Percentiles rank a stretch among this genome's conserved stretches.
Conservation (phyloP, 768 basidiomycete genomes). For the Tricholoma sp. region DNA sequence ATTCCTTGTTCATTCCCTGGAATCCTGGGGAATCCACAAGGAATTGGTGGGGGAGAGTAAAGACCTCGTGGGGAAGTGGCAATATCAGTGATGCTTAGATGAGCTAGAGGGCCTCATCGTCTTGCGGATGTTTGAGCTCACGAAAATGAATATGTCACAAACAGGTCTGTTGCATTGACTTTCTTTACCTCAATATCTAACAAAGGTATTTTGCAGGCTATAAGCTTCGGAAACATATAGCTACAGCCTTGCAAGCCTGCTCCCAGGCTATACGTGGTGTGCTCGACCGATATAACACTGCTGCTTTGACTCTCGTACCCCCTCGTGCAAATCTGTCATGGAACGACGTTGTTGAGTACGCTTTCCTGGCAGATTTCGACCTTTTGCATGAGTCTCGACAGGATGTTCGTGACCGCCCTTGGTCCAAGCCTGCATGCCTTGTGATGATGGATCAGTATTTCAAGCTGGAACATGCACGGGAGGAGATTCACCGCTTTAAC, state of each 20-base stretch:
- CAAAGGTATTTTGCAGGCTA: neutral
- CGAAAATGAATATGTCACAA: constrained; percentile 4
- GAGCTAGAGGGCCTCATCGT: no score
- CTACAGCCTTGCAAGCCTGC: neutral
- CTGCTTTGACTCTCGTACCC: constrained; percentile 13
- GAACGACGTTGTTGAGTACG: constrained; percentile 8
- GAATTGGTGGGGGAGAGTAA: no score
- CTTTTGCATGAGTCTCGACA: no score
- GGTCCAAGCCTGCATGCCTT: constrained; percentile 10
- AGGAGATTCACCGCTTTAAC: no score
- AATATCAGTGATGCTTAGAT: no score
- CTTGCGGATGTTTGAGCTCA: no score
- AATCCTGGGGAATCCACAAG: no score
- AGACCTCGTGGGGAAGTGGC: no score
- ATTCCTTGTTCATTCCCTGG: no score
- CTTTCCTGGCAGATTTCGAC: no score
- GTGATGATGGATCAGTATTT: constrained; percentile 14
- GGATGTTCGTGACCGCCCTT: neutral
- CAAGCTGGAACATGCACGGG: neutral
- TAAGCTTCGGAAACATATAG: constrained; percentile 7
- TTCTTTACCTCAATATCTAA: neutral
- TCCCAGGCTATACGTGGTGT: constrained; percentile 15
- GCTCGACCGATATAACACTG: neutral
- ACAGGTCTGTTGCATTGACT: constrained; percentile 22
- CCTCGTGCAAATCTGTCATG: constrained; percentile 11